phyloP scores from a whole-genome alignment of 495 filamentous ascomycete species.

The Aspergillus diversus region DNA sequence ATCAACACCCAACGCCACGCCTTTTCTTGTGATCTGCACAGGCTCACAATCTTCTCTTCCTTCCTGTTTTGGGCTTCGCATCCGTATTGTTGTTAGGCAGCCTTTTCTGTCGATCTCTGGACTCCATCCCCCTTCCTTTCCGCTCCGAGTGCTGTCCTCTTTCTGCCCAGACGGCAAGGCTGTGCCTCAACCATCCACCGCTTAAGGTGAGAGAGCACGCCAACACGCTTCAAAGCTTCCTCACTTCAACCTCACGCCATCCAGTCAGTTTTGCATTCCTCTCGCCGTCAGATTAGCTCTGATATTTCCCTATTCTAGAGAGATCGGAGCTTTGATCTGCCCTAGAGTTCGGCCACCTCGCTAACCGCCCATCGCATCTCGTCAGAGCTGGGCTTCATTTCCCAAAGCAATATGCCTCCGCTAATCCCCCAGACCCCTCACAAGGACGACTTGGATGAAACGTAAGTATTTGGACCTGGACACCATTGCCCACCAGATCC shows the following conservation, averaged over 20 bases:
- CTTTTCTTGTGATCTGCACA: conserved; percentile 27
- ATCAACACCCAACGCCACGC: conserved; percentile 41
- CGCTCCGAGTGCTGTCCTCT: neutral
- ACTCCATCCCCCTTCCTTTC: conserved; percentile 2
- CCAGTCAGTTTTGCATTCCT: neutral
- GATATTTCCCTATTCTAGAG: neutral
- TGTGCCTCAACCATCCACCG: conserved; percentile 22
- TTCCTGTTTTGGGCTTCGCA: conserved; percentile 4
- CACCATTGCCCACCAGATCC: neutral
- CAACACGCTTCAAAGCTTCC: conserved; percentile 1
- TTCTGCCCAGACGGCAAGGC: neutral
- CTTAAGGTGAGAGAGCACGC: conserved; percentile 12
- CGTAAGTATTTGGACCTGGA: conserved; percentile 57
- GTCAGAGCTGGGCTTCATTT: conserved; percentile 9
- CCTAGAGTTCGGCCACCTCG: neutral
- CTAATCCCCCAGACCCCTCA: conserved; percentile 58
- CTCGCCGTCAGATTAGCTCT: neutral
- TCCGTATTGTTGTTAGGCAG: conserved; percentile 1
- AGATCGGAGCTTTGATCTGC: too few relatives aligned
- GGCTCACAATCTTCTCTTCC: conserved; percentile 17
- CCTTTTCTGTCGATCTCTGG: conserved; percentile 1
- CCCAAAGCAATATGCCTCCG: conserved; percentile 37
- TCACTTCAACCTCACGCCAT: neutral
- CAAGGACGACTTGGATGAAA: conserved; percentile 81
- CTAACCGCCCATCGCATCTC: conserved; percentile 12